Percentiles rank a stretch among this genome's conserved stretches.
Conservation (phyloP, 2,329 filamentous ascomycete genomes). For the Dactylonectria estremocensis region DNA sequence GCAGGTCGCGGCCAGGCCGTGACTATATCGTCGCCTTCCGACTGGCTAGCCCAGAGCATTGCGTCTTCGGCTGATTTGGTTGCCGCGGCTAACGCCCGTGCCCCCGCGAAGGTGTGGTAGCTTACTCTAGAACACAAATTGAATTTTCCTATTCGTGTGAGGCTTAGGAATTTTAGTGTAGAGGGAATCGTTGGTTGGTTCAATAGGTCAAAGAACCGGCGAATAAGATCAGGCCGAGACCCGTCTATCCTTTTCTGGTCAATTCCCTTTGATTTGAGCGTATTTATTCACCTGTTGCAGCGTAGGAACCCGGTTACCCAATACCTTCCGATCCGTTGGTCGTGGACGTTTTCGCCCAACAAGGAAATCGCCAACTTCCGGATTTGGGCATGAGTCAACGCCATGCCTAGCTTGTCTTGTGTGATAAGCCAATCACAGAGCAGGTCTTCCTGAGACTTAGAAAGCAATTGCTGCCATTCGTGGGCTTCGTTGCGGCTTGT, state of each 20-base stretch:
- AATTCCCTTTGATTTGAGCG: background rate
- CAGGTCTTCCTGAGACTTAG: background rate
- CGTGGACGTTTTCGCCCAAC: background rate
- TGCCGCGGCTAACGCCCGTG: too few relatives aligned
- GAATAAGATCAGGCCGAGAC: too few relatives aligned
- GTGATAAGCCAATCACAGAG: background rate
- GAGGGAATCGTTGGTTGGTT: constrained; percentile 18
- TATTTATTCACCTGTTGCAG: constrained; percentile 2
- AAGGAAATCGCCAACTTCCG: too few relatives aligned
- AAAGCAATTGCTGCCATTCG: background rate
- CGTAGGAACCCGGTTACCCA: background rate
- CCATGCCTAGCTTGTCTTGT: background rate
- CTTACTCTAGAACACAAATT: too few relatives aligned
- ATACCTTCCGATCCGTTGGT: background rate
- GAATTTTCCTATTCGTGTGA: too few relatives aligned
- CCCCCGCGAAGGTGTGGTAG: too few relatives aligned
- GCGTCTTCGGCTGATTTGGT: constrained; percentile 27
- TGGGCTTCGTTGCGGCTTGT: background rate
- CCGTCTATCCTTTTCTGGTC: constrained; percentile 3
- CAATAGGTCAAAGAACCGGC: too few relatives aligned
- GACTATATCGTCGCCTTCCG: too few relatives aligned
- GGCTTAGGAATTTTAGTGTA: too few relatives aligned
- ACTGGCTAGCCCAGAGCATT: constrained; percentile 23
- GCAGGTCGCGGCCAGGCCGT: too few relatives aligned
- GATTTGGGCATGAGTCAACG: background rate